Evolutionary conservation across 352 stramenopile genomes (phyloP), one percentile per base, ranked within the genome.

Genomic region (Phytopythium boreale): DNA sequence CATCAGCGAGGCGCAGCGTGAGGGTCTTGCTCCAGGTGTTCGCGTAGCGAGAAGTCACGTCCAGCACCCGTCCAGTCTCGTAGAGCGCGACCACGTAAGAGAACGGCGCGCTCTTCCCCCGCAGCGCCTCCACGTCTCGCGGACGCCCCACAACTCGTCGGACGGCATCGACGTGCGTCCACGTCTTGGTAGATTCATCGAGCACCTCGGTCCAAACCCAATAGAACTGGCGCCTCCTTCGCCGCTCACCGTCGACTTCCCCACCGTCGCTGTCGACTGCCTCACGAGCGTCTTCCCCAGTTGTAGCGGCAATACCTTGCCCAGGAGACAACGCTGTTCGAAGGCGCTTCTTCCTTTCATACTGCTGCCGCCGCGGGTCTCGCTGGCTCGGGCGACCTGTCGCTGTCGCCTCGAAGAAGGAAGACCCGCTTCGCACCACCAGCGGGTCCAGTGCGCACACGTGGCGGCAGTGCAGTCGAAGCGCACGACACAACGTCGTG

Each of bases 161-260:
- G 0, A 87, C 55, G 3, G 68, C 62, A 67, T 96, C 87, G 2
- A 92, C 80, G 29, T 80, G 72, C 19, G 89, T 61, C 87, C 87
- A 96, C 7, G 22, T 66, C 22, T 72, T 71, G 1, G 34, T 74
- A 36, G 80, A 75, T 24, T 74, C 63, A 50, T 92, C 80, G 7
- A 79, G 69, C n/a, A 92, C 81, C 41, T 95, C 87, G 22, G 66
- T 78, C 87, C 87, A 95, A 17, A 79, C 52, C 77, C 82, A 91
- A 44, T 76, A 70, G 46, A 68, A 69, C 57, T 76, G 63, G 43
- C 53, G 22, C 20, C 39, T 11, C 22, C n/a, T 2, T 15, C 56
- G 4, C 61, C 31, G 22, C 20, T 52, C 0, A 39, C 47, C 12
- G 36, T 26, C 19, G 17, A 24, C 19, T 34, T 46, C 10, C 1